phyloP scores from a whole-genome alignment of 345 rosid genomes.

The Nasturtium officinale region DNA sequence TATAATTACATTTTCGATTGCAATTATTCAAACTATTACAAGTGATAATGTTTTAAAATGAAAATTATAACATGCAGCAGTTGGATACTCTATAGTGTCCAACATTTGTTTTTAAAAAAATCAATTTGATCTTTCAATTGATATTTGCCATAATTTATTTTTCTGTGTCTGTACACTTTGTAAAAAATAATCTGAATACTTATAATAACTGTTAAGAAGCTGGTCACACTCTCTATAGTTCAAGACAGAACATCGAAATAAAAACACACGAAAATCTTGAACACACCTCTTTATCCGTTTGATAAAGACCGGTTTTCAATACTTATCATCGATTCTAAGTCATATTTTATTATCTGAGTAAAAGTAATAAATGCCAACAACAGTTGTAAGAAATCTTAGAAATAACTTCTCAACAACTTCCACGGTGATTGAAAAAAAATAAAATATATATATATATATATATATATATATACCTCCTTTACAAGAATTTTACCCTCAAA shows the following conservation, averaged over 20 bases:
- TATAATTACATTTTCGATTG: neutral
- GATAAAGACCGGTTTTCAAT: slow-evolving; percentile 15
- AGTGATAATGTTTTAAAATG: neutral
- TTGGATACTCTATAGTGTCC: neutral
- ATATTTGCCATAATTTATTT: neutral
- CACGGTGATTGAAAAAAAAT: slow-evolving; percentile 33
- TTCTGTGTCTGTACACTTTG: neutral
- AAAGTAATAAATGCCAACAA: slow-evolving; percentile 28
- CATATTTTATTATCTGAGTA: neutral
- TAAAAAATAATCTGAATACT: neutral
- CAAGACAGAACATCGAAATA: neutral
- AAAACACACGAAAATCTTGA: neutral
- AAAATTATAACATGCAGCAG: neutral
- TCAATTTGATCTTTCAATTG: neutral
- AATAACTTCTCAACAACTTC: slow-evolving; percentile 40
- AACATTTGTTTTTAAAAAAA: neutral
- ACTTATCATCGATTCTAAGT: neutral
- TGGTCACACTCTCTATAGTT: neutral
- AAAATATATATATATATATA: too few species aligned
- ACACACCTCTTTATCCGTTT: slow-evolving; percentile 19
- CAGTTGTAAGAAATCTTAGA: slow-evolving; percentile 9
- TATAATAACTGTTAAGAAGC: neutral
- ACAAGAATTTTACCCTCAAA: slow-evolving; percentile 8
- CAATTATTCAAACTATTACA: neutral
- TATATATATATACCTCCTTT: neutral